Evolutionary conservation across 805 yeast species (phyloP), one percentile per base, ranked within the genome.

Genomic region (Tanozyma kutaoensis): DNA sequence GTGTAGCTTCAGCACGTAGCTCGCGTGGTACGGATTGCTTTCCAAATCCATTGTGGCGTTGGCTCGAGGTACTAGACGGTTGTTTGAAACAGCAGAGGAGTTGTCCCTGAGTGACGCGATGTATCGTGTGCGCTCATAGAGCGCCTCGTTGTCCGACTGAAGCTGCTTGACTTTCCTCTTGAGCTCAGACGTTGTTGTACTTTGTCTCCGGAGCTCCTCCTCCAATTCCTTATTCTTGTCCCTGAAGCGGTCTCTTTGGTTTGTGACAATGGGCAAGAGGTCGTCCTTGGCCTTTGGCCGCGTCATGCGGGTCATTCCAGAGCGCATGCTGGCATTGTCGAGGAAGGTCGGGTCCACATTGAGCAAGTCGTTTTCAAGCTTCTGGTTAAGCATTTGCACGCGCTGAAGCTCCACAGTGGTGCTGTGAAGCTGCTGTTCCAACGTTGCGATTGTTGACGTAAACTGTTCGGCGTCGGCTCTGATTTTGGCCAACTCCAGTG

Each of bases 171-270:
- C 52, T 39, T 82, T 84, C 28, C 76, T 51, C 33, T 73, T 72
- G 37, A 82, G 56, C 30, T 76, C 80, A 21, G 58, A 62, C 15
- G 76, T 61, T 22, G 62, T 59, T 13, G 54, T 46, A 27, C 60
- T 60, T 35, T 68, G 72, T 37, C 68, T 69, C 46, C 79, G 73
- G 21, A 76, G 42, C 40, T 84, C 93, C 30, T 78, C 78, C 48
- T 88, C 97, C 29, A 91, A 62, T 45, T 82, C 95, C 31, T 68
- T 69, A 42, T 78, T 82, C 29, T 84, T 66, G n/a, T 70, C 66
- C 41, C 93, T 73, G 60, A 86, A 85, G 35, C 98, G 62, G 50
- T 88, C 98, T 48, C 98, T 72, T 55, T 88, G 98, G 45, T 88
- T 86, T 10, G 95, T 85, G 16, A 91, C 72, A 28, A 88, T 84